Percentiles rank a stretch among this genome's conserved stretches.
Evolutionary conservation across 1,284 basidiomycete species (phyloP).

Genomic region (Coniferiporia sulphurascens): DNA sequence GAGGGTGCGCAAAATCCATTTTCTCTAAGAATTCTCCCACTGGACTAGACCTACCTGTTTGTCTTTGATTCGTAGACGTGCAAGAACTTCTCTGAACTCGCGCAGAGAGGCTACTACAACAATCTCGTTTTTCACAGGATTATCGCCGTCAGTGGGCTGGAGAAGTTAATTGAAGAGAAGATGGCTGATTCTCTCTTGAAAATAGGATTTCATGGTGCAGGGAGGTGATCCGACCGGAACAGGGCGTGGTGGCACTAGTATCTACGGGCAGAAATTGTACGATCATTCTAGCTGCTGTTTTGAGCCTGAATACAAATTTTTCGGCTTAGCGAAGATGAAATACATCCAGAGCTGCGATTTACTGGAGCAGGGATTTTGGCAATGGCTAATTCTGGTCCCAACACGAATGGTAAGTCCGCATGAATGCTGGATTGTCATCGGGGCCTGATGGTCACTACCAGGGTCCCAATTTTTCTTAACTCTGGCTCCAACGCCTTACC

Average conservation of each 20-base stretch:
- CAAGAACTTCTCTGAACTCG: constrained; percentile 86
- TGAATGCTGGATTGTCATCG: not conserved
- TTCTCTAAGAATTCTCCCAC: not conserved
- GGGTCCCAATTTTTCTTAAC: constrained; percentile 96
- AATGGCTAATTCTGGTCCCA: constrained; percentile 95
- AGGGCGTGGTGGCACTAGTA: constrained; percentile 87
- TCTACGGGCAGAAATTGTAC: constrained; percentile 88
- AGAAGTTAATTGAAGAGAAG: not conserved
- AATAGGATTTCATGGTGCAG: constrained; percentile 93
- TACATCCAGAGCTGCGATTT: constrained; percentile 84
- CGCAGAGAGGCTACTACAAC: constrained; percentile 84
- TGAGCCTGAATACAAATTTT: constrained; percentile 4
- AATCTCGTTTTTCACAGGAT: constrained; percentile 85
- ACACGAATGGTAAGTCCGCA: constrained; percentile 72
- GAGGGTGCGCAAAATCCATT: constrained; percentile 44
- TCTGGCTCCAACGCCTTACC: constrained; percentile 83
- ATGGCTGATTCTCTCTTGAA: not conserved
- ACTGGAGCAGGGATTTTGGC: constrained; percentile 95
- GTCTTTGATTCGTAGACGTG: constrained; percentile 62
- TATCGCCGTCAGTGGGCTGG: constrained; percentile 56
- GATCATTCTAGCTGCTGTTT: constrained; percentile 27
- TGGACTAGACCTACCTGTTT: not conserved
- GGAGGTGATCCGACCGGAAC: constrained; percentile 94
- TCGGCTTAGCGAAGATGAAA: constrained; percentile 62
- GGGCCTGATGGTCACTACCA: constrained; percentile 26